Conservation (phyloP, 345 rosid genomes). For the Kernera saxatilis region DNA sequence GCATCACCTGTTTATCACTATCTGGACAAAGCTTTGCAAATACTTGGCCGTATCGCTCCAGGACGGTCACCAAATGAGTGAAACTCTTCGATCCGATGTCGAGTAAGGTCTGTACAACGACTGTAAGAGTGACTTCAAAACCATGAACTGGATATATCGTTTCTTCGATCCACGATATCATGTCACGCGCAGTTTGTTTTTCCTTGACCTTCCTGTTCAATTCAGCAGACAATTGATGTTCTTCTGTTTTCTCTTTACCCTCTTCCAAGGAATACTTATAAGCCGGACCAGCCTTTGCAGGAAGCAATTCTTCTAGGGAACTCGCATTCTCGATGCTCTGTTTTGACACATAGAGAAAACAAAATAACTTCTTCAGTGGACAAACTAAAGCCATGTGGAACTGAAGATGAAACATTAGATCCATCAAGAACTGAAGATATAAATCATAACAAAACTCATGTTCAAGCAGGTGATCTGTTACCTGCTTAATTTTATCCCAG, state of each 20-base stretch:
- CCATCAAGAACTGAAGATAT: neutral
- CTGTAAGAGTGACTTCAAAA: constrained; percentile 54
- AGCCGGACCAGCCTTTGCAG: constrained; percentile 71
- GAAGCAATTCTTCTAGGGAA: constrained; percentile 84
- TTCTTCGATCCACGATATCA: constrained; percentile 82
- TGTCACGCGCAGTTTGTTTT: constrained; percentile 73
- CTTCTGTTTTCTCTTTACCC: constrained; percentile 66
- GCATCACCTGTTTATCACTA: constrained; percentile 67
- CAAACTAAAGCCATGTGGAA: constrained; percentile 12
- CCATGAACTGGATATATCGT: constrained; percentile 64
- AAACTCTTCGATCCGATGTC: constrained; percentile 97
- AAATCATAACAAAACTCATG: neutral
- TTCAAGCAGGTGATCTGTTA: constrained; percentile 21
- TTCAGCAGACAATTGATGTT: constrained; percentile 64
- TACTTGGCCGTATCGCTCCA: constrained; percentile 95
- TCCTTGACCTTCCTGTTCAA: constrained; percentile 79
- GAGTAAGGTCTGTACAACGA: constrained; percentile 83
- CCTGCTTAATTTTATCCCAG: constrained; percentile 99
- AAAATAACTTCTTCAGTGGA: neutral
- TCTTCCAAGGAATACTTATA: constrained; percentile 60
- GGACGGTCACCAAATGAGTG: constrained; percentile 86
- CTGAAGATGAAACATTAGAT: neutral
- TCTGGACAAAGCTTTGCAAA: constrained; percentile 71
- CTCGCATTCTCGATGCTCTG: constrained; percentile 92
- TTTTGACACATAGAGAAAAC: constrained; percentile 1